phyloP scores from a whole-genome alignment of 805 yeast genomes.

The Saccharomyces mikatae region DNA sequence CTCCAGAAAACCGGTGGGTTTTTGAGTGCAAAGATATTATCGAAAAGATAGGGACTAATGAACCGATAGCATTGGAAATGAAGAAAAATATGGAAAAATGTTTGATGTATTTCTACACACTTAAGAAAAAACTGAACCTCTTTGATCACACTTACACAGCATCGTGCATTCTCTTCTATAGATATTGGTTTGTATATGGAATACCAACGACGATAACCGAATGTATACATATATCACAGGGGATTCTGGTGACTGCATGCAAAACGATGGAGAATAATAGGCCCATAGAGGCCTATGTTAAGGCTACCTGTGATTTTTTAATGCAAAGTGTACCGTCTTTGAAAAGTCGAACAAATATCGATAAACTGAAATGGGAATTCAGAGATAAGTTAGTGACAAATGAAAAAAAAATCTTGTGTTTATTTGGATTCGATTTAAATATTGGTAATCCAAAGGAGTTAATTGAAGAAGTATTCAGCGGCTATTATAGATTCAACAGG shows the following conservation, averaged over 20 bases:
- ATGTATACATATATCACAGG: conserved; percentile 28
- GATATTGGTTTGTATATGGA: conserved; percentile 29
- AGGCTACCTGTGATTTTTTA: conserved; percentile 26
- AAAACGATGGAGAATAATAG: conserved; percentile 32
- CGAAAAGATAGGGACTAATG: conserved; percentile 21
- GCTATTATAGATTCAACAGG: conserved; percentile 26
- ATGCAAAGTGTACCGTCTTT: conserved; percentile 16
- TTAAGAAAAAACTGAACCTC: conserved; percentile 27
- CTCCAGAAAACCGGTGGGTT: conserved; percentile 28
- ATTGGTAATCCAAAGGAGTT: conserved; percentile 30
- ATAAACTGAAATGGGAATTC: conserved; percentile 32
- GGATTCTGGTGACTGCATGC: conserved; percentile 31
- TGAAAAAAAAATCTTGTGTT: conserved; percentile 26
- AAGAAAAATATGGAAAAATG: conserved; percentile 30
- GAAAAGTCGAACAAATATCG: conserved; percentile 22
- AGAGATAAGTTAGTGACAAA: conserved; percentile 29
- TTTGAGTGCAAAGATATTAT: conserved; percentile 25
- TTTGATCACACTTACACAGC: conserved; percentile 32
- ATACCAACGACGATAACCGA: conserved; percentile 23
- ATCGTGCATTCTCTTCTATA: conserved; percentile 28
- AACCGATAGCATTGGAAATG: conserved; percentile 15
- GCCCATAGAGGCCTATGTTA: conserved; percentile 30
- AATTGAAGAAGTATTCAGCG: conserved; percentile 30
- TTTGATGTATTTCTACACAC: conserved; percentile 29
- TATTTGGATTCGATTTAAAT: conserved; percentile 30